Evolutionary conservation across 2,329 filamentous ascomycete genomes (phyloP).

Genomic region (Penicillium sp.): DNA sequence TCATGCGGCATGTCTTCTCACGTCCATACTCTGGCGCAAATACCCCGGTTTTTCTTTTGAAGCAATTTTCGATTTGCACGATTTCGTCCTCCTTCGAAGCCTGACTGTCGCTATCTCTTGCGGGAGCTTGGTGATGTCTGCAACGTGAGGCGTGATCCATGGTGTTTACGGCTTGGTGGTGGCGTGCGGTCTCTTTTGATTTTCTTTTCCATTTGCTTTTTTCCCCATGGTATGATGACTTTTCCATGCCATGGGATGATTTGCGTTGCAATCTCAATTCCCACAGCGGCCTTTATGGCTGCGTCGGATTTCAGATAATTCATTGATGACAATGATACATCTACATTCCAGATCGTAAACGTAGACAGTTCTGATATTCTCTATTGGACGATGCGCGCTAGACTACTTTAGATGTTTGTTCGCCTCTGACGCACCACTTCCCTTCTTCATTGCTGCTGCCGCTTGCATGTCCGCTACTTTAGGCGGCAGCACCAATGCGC

Average conservation of each 20-base stretch:
- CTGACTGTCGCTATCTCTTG: background rate
- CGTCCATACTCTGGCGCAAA: constrained; percentile 8
- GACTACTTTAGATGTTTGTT: constrained; percentile 5
- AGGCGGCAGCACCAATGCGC: constrained; percentile 75
- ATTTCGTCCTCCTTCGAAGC: background rate
- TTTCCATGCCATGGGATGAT: too few relatives aligned
- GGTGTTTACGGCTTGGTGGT: constrained; percentile 11
- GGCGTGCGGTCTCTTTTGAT: background rate
- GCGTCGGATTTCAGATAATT: too few relatives aligned
- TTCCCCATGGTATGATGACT: too few relatives aligned
- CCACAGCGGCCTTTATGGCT: too few relatives aligned
- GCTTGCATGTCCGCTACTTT: constrained; percentile 72
- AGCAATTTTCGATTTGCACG: constrained; percentile 2
- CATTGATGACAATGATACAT: too few relatives aligned
- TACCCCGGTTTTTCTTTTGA: constrained; percentile 13
- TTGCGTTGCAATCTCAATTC: too few relatives aligned
- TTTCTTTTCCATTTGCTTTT: background rate
- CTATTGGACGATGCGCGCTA: background rate
- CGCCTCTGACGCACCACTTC: constrained; percentile 14
- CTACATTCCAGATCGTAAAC: too few relatives aligned
- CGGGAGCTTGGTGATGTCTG: constrained; percentile 9
- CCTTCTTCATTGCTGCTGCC: constrained; percentile 38
- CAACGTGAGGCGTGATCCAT: constrained; percentile 6
- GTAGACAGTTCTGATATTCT: too few relatives aligned
- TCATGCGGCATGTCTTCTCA: background rate